Percentiles rank a stretch among this genome's conserved stretches.
Conservation (phyloP, 306 rosid genomes). For the Vigna angularis region DNA sequence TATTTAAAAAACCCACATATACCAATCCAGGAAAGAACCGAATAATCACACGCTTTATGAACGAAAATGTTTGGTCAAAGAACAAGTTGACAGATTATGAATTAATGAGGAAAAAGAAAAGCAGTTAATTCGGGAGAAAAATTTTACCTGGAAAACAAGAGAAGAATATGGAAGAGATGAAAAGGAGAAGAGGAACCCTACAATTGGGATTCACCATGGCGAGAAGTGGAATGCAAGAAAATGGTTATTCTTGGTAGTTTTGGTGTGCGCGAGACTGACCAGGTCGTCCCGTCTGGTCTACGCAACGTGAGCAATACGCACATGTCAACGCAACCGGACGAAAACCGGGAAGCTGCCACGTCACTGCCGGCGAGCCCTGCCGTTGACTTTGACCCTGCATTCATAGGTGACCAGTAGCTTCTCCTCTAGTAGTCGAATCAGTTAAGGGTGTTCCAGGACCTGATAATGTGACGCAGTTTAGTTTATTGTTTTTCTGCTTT, state of each 20-base stretch:
- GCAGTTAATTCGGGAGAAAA: not conserved
- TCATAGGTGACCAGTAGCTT: not conserved
- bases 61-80: not conserved
- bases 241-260: not conserved
- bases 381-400: not conserved
- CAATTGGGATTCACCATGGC: conserved; percentile 56
- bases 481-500: too few species aligned
- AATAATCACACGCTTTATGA: not conserved
- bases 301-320: conserved; percentile 44
- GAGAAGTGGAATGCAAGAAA: conserved; percentile 25
- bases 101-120: not conserved
- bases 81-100: not conserved
- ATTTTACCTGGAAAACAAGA: conserved; percentile 62
- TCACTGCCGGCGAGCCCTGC: not conserved
- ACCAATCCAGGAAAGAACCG: not conserved
- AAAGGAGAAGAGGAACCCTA: conserved; percentile 41
- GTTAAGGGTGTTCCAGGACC: too few species aligned
- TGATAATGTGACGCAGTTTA: too few species aligned
- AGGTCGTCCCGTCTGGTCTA: conserved; percentile 39
- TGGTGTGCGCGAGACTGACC: conserved; percentile 24
- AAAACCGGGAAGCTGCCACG: not conserved
- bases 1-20: not conserved
- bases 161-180: conserved; percentile 49
- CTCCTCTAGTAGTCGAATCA: too few species aligned
- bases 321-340: not conserved